Base-by-base conservation (phyloP, 164 flowering plant species). In the Kalanchoe fedtschenkoi region DNA sequence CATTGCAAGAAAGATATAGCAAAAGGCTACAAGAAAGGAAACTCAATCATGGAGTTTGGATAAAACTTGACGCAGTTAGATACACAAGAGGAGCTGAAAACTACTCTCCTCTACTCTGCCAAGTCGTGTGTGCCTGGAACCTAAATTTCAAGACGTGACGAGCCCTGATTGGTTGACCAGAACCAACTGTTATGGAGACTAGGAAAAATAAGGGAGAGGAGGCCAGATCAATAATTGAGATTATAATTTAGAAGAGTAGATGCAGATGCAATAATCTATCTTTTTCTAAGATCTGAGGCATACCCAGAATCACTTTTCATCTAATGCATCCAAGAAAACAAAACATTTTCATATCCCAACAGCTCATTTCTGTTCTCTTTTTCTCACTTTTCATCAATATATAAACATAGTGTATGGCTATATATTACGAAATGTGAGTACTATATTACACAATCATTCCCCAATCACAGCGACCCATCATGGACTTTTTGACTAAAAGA, bases 191-290 rank as follows among this genome's bases (percentile, higher is more conserved):
- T 21, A 13, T 9, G 28, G 24, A 47, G 4, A 0, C 15, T 47
- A 47, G 54, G 24, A 47, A 22, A 46, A 22, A 19, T 7, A 0
- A 9, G 24, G 54, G 54, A 47, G 54, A 28, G 24, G 39, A 37
- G 13, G 11, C 11, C 11, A 5, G 39, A 37, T 47, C 26, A 47
- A 47, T 47, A 22, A 47, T 47, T 47, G 29, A 47, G 26, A 51
- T 47, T 22, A 47, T 47, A 2, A 22, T 47, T 22, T 1, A 21
- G 28, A 47, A 47, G 56, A 5, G 56, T 51, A 26, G 56, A 47
- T 47, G 54, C 54, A 26, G 56, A 47, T 47, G 54, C 54, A 47
- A 22, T 47, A 47, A 47, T 47, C 14, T 47, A 47, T 10, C 54
- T 47, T 47, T n/a, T 47, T 6, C 22, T 46, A 14, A 46, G 54